Base-by-base conservation (phyloP, 805 yeast species). In the Yamadazyma takamatsuzukensis region DNA sequence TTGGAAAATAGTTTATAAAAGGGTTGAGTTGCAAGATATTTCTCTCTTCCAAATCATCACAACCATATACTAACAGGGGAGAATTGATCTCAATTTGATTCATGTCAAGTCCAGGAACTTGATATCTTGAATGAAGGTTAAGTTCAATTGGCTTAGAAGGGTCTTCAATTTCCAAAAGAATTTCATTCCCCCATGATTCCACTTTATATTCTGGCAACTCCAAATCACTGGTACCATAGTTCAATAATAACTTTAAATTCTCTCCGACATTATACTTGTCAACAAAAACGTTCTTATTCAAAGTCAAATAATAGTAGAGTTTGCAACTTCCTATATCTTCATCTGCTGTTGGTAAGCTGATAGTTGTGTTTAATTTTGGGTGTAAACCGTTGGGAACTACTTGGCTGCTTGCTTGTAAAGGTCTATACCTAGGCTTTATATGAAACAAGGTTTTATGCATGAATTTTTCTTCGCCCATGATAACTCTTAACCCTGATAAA, bases 161-260 rank as follows among this genome's bases (percentile, higher is more conserved):
- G 40, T 33, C 15, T 44, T 41, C 14, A 25, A 54, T 41, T 34
- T 59, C 62, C 27, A 64, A 34, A 21, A 67, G 42, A 4, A 60
- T 39, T 36, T 66, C 70, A 36, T 49, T 59, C 0, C 72, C 72
- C 72, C 72, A 66, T 30, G 52, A 52, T 2, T 35, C 16, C 7
- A 63, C 46, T 13, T 53, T 48, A 40, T 66, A 67, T 25, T 47
- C 68, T 0, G 72, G 72, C 9, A 62, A 47, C 43, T 67, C 72
- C 33, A 67, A 46, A 38, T 67, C 64, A 11, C 41, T 36, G 6
- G 53, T 42, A 1, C 72, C 72, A 32, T 49, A 51, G 15, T 50
- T 45, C 10, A 53, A 44, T 8, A 63, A 40, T 4, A 57, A 40
- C 1, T 32, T 32, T 15, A 56, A 39, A 15, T 39, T 41, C 9